A percentile compares a stretch with the other conserved stretches of the same genome.
Conservation (phyloP, 1,284 basidiomycete species). For the Papiliotrema nemorosa region DNA sequence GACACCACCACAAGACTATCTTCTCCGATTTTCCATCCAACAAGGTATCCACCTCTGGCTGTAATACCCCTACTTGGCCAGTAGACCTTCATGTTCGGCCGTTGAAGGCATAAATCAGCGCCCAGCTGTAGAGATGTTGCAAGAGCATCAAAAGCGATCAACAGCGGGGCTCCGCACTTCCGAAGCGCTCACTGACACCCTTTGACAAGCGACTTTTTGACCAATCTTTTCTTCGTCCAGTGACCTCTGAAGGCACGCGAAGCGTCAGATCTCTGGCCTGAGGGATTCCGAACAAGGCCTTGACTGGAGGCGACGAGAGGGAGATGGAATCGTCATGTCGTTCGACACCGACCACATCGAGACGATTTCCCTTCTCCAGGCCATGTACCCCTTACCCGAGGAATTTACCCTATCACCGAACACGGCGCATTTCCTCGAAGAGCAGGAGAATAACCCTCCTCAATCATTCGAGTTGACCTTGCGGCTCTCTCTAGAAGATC, state of each 20-base stretch:
- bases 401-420: conserved; percentile 27
- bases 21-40: conserved; percentile 28
- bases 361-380: conserved; percentile 35
- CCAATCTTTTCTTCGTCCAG: too few species aligned
- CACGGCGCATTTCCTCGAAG: conserved; percentile 11
- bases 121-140: too few species aligned
- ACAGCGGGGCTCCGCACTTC: too few species aligned
- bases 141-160: too few species aligned
- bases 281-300: too few species aligned
- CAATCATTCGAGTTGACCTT: neutral
- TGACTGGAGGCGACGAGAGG: too few species aligned
- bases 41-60: conserved; percentile 12
- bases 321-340: neutral
- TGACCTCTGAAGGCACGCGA: too few species aligned
- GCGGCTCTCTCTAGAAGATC: neutral
- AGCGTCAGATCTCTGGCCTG: too few species aligned
- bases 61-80: conserved; percentile 27
- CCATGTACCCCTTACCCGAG: conserved; percentile 40
- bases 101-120: neutral
- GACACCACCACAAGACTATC: conserved; percentile 18
- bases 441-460: conserved; percentile 1
- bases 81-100: conserved; percentile 21
- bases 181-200: too few species aligned
- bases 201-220: too few species aligned
- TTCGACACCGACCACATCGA: conserved; percentile 9